Base-by-base conservation (phyloP, 164 flowering plant species). In the Magnolia changhungtana region DNA sequence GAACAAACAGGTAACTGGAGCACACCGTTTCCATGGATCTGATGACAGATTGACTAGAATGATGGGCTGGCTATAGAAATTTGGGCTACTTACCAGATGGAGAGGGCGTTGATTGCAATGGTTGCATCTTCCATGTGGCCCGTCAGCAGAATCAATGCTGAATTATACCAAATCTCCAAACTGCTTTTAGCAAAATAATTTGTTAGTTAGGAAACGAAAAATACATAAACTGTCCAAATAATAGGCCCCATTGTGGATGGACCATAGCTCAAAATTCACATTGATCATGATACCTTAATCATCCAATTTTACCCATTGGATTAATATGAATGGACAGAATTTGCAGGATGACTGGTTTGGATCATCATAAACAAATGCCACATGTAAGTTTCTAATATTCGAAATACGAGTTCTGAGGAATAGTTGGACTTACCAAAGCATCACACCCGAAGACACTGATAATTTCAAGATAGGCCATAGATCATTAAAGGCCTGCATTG, bases 401-500 rank as follows among this genome's bases (percentile, higher is more conserved):
- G 1, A 24, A 24, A 24, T 24, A 24, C 27, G 27, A 24, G 27
- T 24, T 24, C 27, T 24, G 1, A 24, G 27, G 27, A 24, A 24
- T 1, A 24, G 27, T 0, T 24, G 27, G 27, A 24, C 27, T 24
- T 1, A 24, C 93, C 95, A 90, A 5, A 91, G 78, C 95, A 91
- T 89, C 8, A 68, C 86, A 18, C 90, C 93, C 45, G 95, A 90
- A 2, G 95, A 84, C 7, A 86, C 1, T 9, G 95, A 89, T 7
- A 91, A 88, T 81, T 86, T 88, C 70, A 86, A 21, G 1, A 89
- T 80, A 0, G 86, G 89, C 85, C 88, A 84, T 0, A 91, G 82
- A 76, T 86, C 91, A 59, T 76, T 78, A 69, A 88, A 87, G 9
- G 95, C 95, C 8, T 77, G 31, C 1, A 64, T 1, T 6, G 90